Conservation (phyloP, 495 filamentous ascomycete genomes). For the Neurospora sp. region DNA sequence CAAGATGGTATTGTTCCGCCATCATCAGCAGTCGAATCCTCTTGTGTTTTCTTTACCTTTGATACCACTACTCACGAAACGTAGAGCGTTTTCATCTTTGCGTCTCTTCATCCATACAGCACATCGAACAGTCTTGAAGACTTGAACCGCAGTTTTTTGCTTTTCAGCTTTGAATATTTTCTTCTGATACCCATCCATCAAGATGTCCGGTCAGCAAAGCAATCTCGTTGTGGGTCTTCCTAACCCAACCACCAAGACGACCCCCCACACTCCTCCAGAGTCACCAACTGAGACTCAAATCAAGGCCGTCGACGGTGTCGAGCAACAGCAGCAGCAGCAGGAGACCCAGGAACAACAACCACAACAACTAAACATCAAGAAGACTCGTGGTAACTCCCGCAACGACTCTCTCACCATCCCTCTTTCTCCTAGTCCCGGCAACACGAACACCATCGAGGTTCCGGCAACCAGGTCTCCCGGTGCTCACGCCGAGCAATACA, state of each 20-base stretch:
- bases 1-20: neutral
- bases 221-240: neutral
- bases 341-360: neutral
- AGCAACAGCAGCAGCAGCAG: neutral
- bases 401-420: constrained; percentile 14
- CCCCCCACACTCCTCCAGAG: neutral
- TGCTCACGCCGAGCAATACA: constrained; percentile 57
- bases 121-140: neutral
- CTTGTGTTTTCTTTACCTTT: neutral
- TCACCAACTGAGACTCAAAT: neutral
- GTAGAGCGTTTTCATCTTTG: neutral
- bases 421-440: constrained; percentile 5
- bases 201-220: constrained; percentile 1
- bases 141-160: neutral
- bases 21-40: neutral
- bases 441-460: constrained; percentile 52
- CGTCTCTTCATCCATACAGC: neutral
- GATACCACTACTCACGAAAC: neutral
- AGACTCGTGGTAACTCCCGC: constrained; percentile 1
- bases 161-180: neutral
- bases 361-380: neutral
- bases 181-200: neutral
- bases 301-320: constrained; percentile 1
- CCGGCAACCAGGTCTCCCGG: constrained; percentile 60
- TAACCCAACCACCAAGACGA: neutral